Percentiles rank a stretch among this genome's conserved stretches.
phyloP scores from a whole-genome alignment of 2,329 filamentous ascomycete species.

The Colletotrichum sansevieriae region DNA sequence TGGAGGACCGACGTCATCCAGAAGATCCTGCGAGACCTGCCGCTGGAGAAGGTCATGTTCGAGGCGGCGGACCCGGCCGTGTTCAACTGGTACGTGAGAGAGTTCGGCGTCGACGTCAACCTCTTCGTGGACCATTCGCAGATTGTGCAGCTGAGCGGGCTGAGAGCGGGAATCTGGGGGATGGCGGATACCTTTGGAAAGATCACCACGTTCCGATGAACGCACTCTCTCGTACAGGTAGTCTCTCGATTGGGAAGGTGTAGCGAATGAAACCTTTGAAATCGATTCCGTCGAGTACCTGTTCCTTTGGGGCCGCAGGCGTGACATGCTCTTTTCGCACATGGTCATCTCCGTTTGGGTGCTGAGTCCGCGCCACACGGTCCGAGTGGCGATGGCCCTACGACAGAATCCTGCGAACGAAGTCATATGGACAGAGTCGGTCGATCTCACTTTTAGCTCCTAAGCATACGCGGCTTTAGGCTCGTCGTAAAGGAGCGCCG shows the following conservation, averaged over 20 bases:
- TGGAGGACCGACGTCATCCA: slow-evolving; percentile 66
- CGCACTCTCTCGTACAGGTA: background rate
- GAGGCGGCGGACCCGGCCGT: slow-evolving; percentile 68
- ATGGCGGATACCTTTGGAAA: slow-evolving; percentile 65
- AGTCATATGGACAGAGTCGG: too few relatives aligned
- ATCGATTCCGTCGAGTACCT: background rate
- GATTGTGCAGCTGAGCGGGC: slow-evolving; percentile 66
- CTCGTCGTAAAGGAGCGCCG: background rate
- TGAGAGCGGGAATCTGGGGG: slow-evolving; percentile 59
- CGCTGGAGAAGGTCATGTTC: slow-evolving; percentile 68
- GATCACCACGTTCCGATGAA: slow-evolving; percentile 44
- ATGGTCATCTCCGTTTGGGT: too few relatives aligned
- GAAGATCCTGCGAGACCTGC: slow-evolving; percentile 63
- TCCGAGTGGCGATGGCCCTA: too few relatives aligned
- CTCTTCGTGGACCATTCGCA: slow-evolving; percentile 70
- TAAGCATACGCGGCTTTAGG: background rate
- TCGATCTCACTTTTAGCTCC: too few relatives aligned
- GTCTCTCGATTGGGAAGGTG: background rate
- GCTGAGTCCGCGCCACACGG: too few relatives aligned
- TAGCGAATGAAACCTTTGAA: background rate
- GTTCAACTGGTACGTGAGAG: slow-evolving; percentile 68
- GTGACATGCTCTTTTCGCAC: too few relatives aligned
- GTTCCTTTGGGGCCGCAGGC: too few relatives aligned
- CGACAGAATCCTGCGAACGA: too few relatives aligned
- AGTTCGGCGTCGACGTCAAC: slow-evolving; percentile 70